phyloP scores from a whole-genome alignment of 352 stramenopile genomes.

The Phytophthora vignae region DNA sequence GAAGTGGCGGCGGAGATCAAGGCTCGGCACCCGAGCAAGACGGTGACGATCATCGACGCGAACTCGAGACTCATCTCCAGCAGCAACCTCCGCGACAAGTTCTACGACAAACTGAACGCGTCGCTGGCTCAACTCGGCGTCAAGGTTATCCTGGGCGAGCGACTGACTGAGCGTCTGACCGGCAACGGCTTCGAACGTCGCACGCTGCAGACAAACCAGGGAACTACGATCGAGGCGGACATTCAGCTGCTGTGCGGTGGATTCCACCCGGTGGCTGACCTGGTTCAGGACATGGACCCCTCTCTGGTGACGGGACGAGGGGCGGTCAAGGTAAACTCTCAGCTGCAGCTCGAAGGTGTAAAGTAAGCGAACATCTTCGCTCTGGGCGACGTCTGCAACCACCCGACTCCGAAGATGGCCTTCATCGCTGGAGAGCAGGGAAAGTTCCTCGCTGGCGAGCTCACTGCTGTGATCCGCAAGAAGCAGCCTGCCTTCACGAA shows the following conservation, averaged over 20 bases:
- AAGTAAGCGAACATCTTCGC: constrained; percentile 65
- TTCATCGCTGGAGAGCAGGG: constrained; percentile 56
- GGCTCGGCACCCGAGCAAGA: constrained; percentile 58
- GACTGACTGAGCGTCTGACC: constrained; percentile 47
- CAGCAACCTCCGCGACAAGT: constrained; percentile 59
- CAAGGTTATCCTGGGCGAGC: constrained; percentile 64
- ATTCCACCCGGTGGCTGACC: constrained; percentile 39
- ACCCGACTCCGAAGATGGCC: constrained; percentile 54
- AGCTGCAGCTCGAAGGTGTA: constrained; percentile 56
- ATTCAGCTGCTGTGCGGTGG: constrained; percentile 61
- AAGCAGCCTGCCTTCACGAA: constrained; percentile 39
- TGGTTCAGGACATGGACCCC: constrained; percentile 54
- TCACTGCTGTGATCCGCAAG: constrained; percentile 37
- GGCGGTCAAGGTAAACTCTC: constrained; percentile 54
- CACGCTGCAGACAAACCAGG: constrained; percentile 55
- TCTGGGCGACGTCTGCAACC: constrained; percentile 63
- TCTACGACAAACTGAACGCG: constrained; percentile 35
- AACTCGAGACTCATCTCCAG: constrained; percentile 43
- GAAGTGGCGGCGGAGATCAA: constrained; percentile 75
- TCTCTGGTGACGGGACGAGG: constrained; percentile 48
- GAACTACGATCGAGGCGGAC: constrained; percentile 62
- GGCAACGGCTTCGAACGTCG: constrained; percentile 52
- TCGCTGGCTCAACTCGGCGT: constrained; percentile 51
- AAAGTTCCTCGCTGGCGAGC: constrained; percentile 46
- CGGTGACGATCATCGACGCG: constrained; percentile 61